These are phyloP conservation scores for Phytophthora cactorum DNA, from an alignment of 352 stramenopile genomes.

Conservation along the genomic window DNA sequence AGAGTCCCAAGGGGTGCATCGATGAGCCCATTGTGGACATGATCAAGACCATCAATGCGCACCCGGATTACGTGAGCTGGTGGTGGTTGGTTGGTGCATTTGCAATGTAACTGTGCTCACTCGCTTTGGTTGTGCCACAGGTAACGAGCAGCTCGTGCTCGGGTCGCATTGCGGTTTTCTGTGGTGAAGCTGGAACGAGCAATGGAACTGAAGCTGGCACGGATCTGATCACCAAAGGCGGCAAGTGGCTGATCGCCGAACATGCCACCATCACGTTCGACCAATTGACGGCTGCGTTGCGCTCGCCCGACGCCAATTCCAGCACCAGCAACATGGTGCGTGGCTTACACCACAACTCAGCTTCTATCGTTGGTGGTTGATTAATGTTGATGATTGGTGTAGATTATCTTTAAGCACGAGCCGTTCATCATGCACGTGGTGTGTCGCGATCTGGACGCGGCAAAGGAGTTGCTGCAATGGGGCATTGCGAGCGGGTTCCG, in stretches of 20 bases:
- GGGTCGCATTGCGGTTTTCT: conserved; percentile 90
- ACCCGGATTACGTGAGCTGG: conserved; percentile 79
- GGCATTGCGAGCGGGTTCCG: conserved; percentile 85
- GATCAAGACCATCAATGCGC: conserved; percentile 86
- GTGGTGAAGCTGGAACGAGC: conserved; percentile 42
- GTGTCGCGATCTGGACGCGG: conserved; percentile 78
- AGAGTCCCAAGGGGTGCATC: conserved; percentile 92
- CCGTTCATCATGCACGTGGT: conserved; percentile 94
- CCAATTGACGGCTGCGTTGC: conserved; percentile 66
- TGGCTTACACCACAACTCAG: background rate
- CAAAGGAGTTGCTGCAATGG: conserved; percentile 84
- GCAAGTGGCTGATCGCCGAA: conserved; percentile 88
- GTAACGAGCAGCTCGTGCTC: conserved; percentile 93
- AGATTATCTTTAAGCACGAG: conserved; percentile 91
- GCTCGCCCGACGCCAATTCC: conserved; percentile 36
- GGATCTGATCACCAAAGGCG: conserved; percentile 88
- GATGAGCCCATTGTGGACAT: conserved; percentile 90
- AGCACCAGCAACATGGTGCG: conserved; percentile 73
- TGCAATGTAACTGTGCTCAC: conserved; percentile 3
- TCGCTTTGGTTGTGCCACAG: conserved; percentile 30
- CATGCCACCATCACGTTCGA: conserved; percentile 75
- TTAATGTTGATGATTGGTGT: conserved; percentile 2
- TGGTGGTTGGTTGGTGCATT: background rate
- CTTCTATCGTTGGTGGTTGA: background rate
- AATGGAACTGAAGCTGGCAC: conserved; percentile 25